Conservation (phyloP, 2,329 filamentous ascomycete genomes). For the Madurella mycetomatis region DNA sequence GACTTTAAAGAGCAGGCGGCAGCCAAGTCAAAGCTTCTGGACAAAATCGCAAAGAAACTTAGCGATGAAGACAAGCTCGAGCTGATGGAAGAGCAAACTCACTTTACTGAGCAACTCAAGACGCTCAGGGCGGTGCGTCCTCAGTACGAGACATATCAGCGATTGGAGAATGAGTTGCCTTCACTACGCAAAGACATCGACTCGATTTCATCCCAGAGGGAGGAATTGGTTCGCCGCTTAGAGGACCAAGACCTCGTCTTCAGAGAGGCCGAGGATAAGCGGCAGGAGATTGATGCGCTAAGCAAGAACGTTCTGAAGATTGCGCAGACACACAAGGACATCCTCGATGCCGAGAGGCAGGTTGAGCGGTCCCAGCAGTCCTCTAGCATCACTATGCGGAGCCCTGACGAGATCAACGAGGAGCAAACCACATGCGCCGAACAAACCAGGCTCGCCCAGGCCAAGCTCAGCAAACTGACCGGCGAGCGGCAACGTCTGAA, state of each 20-base stretch:
- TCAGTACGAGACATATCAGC: constrained; percentile 69
- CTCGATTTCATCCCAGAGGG: constrained; percentile 53
- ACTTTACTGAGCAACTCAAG: constrained; percentile 56
- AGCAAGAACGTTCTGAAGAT: constrained; percentile 74
- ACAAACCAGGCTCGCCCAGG: constrained; percentile 60
- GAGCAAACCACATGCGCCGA: constrained; percentile 65
- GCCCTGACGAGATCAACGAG: constrained; percentile 79
- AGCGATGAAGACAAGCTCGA: constrained; percentile 59
- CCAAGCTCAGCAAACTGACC: constrained; percentile 60
- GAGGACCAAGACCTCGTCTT: constrained; percentile 66
- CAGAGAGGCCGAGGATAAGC: constrained; percentile 55
- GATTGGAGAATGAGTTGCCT: constrained; percentile 68
- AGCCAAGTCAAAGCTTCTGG: constrained; percentile 60
- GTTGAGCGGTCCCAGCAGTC: constrained; percentile 72
- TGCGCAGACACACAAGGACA: constrained; percentile 65
- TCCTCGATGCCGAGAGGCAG: constrained; percentile 64
- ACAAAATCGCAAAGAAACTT: constrained; percentile 61
- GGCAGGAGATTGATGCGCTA: constrained; percentile 59
- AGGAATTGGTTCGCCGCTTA: constrained; percentile 54
- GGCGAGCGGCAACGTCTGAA: constrained; percentile 68
- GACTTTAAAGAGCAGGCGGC: constrained; percentile 58
- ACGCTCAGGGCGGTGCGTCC: constrained; percentile 59
- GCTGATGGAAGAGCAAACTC: constrained; percentile 46
- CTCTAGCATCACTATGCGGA: constrained; percentile 58
- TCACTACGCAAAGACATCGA: constrained; percentile 57